Percentiles rank a stretch among this genome's conserved stretches.
These are phyloP conservation scores for Antrodiella citrinella DNA, from an alignment of 768 basidiomycete genomes.

Conservation along the genomic window DNA sequence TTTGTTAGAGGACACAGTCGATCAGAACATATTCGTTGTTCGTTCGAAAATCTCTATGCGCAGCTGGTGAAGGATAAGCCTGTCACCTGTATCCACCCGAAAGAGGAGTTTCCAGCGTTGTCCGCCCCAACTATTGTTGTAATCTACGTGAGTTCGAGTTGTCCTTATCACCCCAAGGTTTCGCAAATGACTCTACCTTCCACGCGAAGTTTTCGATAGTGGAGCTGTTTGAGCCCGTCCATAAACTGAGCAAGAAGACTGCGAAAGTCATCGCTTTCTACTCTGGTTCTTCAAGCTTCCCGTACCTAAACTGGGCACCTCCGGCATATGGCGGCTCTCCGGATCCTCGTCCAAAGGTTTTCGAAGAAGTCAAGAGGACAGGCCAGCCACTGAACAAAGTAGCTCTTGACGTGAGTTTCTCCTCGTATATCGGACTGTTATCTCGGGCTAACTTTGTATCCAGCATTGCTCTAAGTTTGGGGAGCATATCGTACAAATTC, in stretches of 20 bases:
- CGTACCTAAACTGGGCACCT: background rate
- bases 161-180: background rate
- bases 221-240: background rate
- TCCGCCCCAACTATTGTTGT: background rate
- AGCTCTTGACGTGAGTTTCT: background rate
- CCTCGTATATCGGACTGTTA: background rate
- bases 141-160: background rate
- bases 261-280: background rate
- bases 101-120: background rate
- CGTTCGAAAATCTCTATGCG: background rate
- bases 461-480: background rate
- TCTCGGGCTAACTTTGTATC: background rate
- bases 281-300: background rate
- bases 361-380: background rate
- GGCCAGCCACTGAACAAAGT: background rate
- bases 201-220: background rate
- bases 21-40: background rate
- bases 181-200: no score
- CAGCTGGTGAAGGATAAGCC: background rate
- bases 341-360: background rate
- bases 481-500: background rate
- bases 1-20: background rate
- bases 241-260: background rate
- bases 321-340: background rate
- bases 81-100: background rate